Base-by-base conservation (phyloP, 495 filamentous ascomycete genomes). In the Cercophora sp. region DNA sequence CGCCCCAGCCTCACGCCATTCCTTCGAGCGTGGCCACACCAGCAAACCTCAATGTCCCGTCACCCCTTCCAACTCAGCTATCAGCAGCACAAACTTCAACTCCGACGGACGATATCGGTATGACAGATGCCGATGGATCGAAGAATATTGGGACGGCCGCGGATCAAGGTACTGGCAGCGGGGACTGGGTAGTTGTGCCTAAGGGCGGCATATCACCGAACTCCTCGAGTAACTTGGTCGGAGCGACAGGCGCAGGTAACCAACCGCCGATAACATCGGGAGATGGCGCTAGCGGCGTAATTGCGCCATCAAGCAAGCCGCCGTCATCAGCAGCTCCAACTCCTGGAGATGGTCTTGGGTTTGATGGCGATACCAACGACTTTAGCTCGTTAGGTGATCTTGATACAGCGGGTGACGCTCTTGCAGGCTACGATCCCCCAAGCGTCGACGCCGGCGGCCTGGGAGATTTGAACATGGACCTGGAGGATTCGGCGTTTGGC, bases 401-500 rank as follows among this genome's bases (percentile, higher is more conserved):
- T 1, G 71, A 78, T 55, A 73, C 75, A 41, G 75, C 75, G 4
- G 74, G 72, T 4, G 75, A 77, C 54, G 75, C 69, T 1, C 54
- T 76, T 18, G 73, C 69, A 1, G 64, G 67, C n/a, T 77, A 75
- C 41, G 68, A 70, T 27, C 49, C 47, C 8, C 51, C 56, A 1
- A 59, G 56, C 19, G 52, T 62, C 11, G 69, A 64, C 37, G 66
- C 51, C 2, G 68, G 58, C 23, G 75, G 63, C 4, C 67, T 70
- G 5, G 70, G 66, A 10, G 72, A 78, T 51, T 56, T 79, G 49
- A 65, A 72, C 39, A 61, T 72, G 56, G 72, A 68, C 15, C 70
- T 80, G 72, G 77, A 80, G 52, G 78, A 81, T 59, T 74, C 71
- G 13, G 77, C 76, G 8, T 81, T 81, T 58, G 79, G 78, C 1